A percentile compares a stretch with the other conserved stretches of the same genome.
These are phyloP conservation scores for Penicillium hordei DNA, from an alignment of 2,329 filamentous ascomycete genomes.

Conservation along the genomic window DNA sequence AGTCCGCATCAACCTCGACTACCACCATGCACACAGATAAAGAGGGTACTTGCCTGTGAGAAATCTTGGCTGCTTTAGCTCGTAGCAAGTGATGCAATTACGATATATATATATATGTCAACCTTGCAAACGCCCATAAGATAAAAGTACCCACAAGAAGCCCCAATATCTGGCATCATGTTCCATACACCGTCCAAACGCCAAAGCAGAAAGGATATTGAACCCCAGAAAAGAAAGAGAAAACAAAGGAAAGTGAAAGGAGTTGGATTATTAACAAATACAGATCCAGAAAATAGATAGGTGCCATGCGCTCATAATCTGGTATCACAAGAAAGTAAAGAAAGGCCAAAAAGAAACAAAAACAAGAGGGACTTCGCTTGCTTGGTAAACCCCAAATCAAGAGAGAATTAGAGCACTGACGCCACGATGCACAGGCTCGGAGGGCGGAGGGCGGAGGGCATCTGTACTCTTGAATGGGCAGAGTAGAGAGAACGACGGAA, in stretches of 20 bases:
- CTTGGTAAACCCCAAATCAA: conserved; percentile 1
- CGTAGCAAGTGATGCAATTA: background rate
- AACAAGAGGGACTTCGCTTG: conserved; percentile 11
- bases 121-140: background rate
- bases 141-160: background rate
- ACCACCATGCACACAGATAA: background rate
- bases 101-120: background rate
- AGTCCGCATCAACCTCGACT: background rate
- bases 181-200: background rate
- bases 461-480: conserved; percentile 12
- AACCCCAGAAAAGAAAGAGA: background rate
- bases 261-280: conserved; percentile 31
- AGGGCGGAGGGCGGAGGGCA: conserved; percentile 19
- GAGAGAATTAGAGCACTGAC: conserved; percentile 27
- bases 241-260: conserved; percentile 5
- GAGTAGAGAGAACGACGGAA: conserved; percentile 13
- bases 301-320: conserved; percentile 33
- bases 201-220: background rate
- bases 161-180: background rate
- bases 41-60: background rate
- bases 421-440: conserved; percentile 28
- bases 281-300: conserved; percentile 30
- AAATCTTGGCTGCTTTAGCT: background rate
- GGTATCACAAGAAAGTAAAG: conserved; percentile 30
- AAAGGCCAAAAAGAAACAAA: conserved; percentile 4